Evolutionary conservation across 768 basidiomycete species (phyloP).

Genomic region (Melanogaster broomeanus): DNA sequence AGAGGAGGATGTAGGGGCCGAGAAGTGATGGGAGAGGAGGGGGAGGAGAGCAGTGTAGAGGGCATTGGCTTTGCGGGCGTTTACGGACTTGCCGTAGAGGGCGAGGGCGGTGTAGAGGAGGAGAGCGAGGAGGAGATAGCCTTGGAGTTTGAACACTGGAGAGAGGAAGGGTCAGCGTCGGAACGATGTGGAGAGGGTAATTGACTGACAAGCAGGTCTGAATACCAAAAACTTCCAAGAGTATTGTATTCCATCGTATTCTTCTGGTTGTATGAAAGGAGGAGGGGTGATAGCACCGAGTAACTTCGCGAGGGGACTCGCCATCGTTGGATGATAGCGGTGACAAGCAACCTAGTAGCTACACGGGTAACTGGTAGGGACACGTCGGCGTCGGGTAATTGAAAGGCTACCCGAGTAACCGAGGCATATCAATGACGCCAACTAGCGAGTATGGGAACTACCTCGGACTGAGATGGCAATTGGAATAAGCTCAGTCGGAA

Average conservation of each 20-base stretch:
- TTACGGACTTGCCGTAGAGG: constrained; percentile 60
- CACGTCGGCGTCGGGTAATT: no score
- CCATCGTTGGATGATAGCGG: not conserved
- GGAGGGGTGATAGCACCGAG: constrained; percentile 51
- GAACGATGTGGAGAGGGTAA: not conserved
- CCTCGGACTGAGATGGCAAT: no score
- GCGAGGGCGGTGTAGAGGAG: constrained; percentile 58
- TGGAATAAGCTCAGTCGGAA: constrained; percentile 16
- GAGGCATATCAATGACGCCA: no score
- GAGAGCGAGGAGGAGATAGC: constrained; percentile 51
- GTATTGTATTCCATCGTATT: constrained; percentile 77
- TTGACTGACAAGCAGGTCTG: constrained; percentile 67
- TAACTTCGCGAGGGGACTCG: constrained; percentile 15
- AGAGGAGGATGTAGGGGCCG: constrained; percentile 52
- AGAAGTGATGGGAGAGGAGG: constrained; percentile 73
- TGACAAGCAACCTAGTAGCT: no score
- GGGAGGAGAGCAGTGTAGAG: constrained; percentile 65
- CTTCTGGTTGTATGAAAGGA: constrained; percentile 48
- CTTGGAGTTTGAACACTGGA: constrained; percentile 69
- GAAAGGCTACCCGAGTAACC: no score
- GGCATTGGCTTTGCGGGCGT: constrained; percentile 58
- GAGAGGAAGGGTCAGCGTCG: constrained; percentile 1
- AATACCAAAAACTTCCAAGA: constrained; percentile 77
- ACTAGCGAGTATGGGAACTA: no score
- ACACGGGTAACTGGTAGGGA: no score